phyloP scores from a whole-genome alignment of 208 protist genomes.

The Leishmania guyanensis region DNA sequence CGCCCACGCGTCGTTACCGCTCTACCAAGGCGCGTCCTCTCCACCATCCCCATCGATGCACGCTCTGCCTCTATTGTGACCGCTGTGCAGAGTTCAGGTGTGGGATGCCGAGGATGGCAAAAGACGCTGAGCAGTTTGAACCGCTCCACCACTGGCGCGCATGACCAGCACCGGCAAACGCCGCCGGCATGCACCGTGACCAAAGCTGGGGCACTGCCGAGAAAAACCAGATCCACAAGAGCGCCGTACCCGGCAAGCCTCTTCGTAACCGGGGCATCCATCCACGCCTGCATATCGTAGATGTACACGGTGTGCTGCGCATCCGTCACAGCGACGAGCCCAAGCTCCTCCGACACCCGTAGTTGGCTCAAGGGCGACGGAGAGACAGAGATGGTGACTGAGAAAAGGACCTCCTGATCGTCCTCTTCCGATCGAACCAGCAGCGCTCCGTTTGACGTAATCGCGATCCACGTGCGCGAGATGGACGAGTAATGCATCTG shows the following conservation, averaged over 20 bases:
- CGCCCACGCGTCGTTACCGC: neutral
- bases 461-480: conserved; percentile 46
- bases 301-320: conserved; percentile 39
- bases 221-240: conserved; percentile 37
- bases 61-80: neutral
- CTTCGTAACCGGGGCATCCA: conserved; percentile 18
- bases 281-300: conserved; percentile 54
- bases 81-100: neutral
- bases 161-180: conserved; percentile 56
- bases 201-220: conserved; percentile 45
- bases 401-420: conserved; percentile 19
- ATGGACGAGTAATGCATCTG: conserved; percentile 62
- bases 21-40: neutral
- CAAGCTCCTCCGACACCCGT: conserved; percentile 62
- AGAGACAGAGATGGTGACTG: conserved; percentile 24
- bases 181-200: conserved; percentile 48
- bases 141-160: conserved; percentile 44
- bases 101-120: conserved; percentile 19
- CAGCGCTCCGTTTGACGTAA: conserved; percentile 45
- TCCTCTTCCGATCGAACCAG: conserved; percentile 50
- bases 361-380: conserved; percentile 29
- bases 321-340: conserved; percentile 53
- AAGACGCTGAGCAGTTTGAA: conserved; percentile 41
- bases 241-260: conserved; percentile 11
- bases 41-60: too few species aligned